Base-by-base conservation (phyloP, 306 rosid species). In the Vicia sativa region DNA sequence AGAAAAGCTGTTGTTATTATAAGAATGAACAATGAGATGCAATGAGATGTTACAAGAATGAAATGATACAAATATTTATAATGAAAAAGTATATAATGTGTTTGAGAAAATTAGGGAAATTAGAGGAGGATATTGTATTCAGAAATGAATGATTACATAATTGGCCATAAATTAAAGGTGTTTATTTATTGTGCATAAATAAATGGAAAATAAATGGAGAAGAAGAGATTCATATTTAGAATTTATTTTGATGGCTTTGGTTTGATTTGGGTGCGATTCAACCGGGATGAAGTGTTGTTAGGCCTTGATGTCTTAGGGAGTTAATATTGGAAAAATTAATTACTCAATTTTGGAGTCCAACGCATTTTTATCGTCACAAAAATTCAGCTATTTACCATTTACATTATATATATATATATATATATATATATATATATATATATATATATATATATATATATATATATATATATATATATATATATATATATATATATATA, bases 1-100 rank as follows among this genome's bases (percentile, higher is more conserved):
- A 83, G 89, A 84, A 81, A 9, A 4, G 81, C 87, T 74, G 87
- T 83, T 21, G 16, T 2, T 31, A 13, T 42, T 14, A 11, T 9
- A 69, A 80, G 80, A 76, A 78, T 78, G 77, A 35, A 11, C 7
- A 16, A 23, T n/a, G 16, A 8, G n/a, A n/a, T n/a, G n/a, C n/a
- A n/a, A n/a, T n/a, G n/a, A n/a, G n/a, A n/a, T 43, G 2, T 7
- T 34, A 34, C 1, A 1, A 34, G 7, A 34, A 34, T 34, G 38
- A 34, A 34, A 7, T 25, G 18, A 38, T 8, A 15, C 49, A 15
- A 11, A 4, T 2, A 58, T 80, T 74, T 83, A 78, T 77, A 77
- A 43, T 4, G 9, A 16, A 11, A 19, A 1, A 50, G 2, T 8
- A 14, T 46, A 44, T 18, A 9, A 11, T 43, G 56, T 26, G 19